Evolutionary conservation across 306 rosid species (phyloP).

Genomic region (Fagus sylvatica): DNA sequence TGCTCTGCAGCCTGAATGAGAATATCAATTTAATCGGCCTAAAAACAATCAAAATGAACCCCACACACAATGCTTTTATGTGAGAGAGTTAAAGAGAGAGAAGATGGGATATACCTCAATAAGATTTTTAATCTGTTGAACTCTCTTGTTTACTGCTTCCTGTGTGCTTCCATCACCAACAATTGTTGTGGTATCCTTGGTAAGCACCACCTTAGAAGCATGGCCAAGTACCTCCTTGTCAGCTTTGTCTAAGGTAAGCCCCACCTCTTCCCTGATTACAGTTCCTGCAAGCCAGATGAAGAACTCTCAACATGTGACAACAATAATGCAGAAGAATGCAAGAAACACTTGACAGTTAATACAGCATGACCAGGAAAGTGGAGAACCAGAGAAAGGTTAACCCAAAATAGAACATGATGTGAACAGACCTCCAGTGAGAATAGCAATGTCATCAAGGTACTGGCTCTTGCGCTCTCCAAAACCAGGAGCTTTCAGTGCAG

Average conservation of each 20-base stretch:
- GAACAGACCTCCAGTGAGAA: slow-evolving; percentile 79
- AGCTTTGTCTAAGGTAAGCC: slow-evolving; percentile 85
- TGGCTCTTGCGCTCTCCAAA: slow-evolving; percentile 99
- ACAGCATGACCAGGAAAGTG: neutral
- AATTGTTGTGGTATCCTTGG: slow-evolving; percentile 85
- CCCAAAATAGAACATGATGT: neutral
- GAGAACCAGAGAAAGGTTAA: neutral
- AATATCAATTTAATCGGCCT: neutral
- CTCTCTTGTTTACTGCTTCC: slow-evolving; percentile 90
- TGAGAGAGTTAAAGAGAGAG: neutral
- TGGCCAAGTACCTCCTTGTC: slow-evolving; percentile 90
- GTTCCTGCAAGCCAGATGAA: slow-evolving; percentile 56
- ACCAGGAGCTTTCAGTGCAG: slow-evolving; percentile 99
- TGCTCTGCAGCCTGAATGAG: slow-evolving; percentile 82
- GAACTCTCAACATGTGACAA: slow-evolving; percentile 7
- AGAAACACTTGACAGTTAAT: neutral
- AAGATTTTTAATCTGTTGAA: slow-evolving; percentile 78
- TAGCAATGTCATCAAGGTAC: slow-evolving; percentile 96
- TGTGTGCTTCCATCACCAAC: slow-evolving; percentile 99
- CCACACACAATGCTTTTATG: too few relatives aligned
- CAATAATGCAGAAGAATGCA: neutral
- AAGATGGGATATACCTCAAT: slow-evolving; percentile 62
- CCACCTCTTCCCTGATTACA: slow-evolving; percentile 94
- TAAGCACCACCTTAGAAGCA: slow-evolving; percentile 95
- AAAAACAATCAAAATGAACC: neutral